Base-by-base conservation (phyloP, 2,329 filamentous ascomycete genomes). In the Bipolaris sorokiniana region DNA sequence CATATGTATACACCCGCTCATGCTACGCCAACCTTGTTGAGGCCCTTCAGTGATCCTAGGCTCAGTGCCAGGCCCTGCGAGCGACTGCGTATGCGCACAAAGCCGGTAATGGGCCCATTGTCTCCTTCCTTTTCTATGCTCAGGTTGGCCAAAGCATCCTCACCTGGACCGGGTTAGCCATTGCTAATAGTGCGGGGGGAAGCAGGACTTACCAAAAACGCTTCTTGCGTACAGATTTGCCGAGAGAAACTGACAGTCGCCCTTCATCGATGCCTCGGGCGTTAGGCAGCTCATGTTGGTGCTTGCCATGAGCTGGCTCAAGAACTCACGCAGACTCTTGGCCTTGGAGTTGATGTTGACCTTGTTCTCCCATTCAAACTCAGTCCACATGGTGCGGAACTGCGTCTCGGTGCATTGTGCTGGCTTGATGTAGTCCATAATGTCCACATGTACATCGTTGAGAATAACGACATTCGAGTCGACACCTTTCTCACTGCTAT, bases 291-390 rank as follows among this genome's bases (percentile, higher is more conserved):
- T 95, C 95, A 99, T 99, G 79, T 99, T 98, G 51, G 95, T 99
- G 76, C 90, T 94, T 60, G 92, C 92, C 95, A 98, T 98, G 59
- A 99, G 82, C 76, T 96, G 90, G 67, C 91, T 89, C 63, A 99
- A 81, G 86, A 99, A 99, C 18, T 96, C 92, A 48, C 94, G 87
- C 59, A 99, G 83, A 26, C 87, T 90, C 82, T 94, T 96, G 66
- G 91, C 92, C 83, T 97, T 98, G 63, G 91, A 96, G 80, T 97
- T 97, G 81, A 99, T 98, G 81, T 99, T 99, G 78, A 99, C 94
- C 86, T 99, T 99, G 82, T 99, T 99, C 83, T 99, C 95, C 95
- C 95, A 99, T 77, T 99, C 95, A 67, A 99, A 99, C 76, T 99
- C 95, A 36, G 95, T 99, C 95, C 95, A 99, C 95, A 99, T 99